Conservation (phyloP, 192 early-diverging fungal genomes). For the Geranomyces variabilis region DNA sequence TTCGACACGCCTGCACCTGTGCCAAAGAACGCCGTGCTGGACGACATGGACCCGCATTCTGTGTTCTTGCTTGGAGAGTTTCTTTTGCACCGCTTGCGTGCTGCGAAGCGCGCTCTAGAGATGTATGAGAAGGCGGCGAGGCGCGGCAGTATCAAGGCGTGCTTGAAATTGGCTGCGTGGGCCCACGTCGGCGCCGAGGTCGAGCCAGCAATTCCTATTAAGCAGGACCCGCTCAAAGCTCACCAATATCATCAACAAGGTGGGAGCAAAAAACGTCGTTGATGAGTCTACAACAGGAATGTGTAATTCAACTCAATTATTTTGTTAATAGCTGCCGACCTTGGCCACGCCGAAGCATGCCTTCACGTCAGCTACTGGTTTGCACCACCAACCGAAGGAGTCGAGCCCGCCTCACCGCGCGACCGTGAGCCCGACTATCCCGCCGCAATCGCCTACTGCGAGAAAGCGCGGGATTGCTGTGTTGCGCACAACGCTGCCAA, state of each 20-base stretch:
- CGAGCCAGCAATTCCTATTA: constrained; percentile 39
- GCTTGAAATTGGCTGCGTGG: constrained; percentile 53
- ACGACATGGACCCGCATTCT: constrained; percentile 50
- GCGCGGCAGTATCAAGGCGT: constrained; percentile 42
- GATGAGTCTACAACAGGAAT: no score
- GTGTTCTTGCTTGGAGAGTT: constrained; percentile 38
- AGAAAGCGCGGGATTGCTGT: not conserved
- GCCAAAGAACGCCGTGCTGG: constrained; percentile 21
- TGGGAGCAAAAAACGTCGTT: no score
- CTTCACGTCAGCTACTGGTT: constrained; percentile 43
- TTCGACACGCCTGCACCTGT: constrained; percentile 18
- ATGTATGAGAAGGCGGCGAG: constrained; percentile 37
- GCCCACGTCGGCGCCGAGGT: constrained; percentile 48
- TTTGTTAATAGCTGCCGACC: constrained; percentile 36
- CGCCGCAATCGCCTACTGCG: constrained; percentile 4
- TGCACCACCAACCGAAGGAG: constrained; percentile 24
- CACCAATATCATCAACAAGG: constrained; percentile 38
- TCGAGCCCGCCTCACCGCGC: not conserved
- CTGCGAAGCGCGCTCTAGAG: constrained; percentile 28
- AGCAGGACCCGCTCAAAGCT: constrained; percentile 24
- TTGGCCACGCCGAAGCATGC: constrained; percentile 49
- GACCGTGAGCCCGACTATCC: not conserved
- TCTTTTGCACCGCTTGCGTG: constrained; percentile 9
- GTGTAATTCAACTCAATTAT: no score
- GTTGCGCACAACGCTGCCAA: not conserved